Conservation (phyloP, 768 basidiomycete genomes). For the Terana coerulea region DNA sequence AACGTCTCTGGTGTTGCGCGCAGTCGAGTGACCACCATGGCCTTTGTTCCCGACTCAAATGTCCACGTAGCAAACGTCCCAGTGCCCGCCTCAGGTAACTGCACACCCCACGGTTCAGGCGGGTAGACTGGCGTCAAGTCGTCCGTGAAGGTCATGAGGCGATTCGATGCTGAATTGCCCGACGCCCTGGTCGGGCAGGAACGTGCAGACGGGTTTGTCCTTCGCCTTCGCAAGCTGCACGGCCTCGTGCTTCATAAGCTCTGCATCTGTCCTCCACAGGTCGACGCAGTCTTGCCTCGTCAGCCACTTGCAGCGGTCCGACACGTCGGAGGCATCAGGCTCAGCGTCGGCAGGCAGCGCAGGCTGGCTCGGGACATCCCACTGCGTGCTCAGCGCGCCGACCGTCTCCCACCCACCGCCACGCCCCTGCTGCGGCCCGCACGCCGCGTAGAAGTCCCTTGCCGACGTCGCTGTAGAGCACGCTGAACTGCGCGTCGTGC, state of each 20-base stretch:
- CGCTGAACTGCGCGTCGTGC: slow-evolving; percentile 41
- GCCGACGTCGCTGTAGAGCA: slow-evolving; percentile 54
- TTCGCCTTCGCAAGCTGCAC: slow-evolving; percentile 13
- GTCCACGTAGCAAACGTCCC: slow-evolving; percentile 41
- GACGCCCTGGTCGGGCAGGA: slow-evolving; percentile 44
- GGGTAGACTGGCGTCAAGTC: slow-evolving; percentile 14
- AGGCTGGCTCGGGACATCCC: slow-evolving; percentile 21
- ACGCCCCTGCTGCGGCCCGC: slow-evolving; percentile 34
- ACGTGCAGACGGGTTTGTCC: slow-evolving; percentile 30
- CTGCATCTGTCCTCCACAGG: slow-evolving; percentile 39
- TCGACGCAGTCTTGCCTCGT: slow-evolving; percentile 31
- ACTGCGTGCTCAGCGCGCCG: slow-evolving; percentile 36
- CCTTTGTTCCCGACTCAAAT: slow-evolving; percentile 30
- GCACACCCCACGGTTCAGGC: slow-evolving; percentile 28
- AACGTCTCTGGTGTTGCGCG: slow-evolving; percentile 30
- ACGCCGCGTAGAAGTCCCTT: slow-evolving; percentile 41
- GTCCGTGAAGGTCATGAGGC: slow-evolving; percentile 24
- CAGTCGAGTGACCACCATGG: slow-evolving; percentile 44
- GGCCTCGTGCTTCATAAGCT: slow-evolving; percentile 33
- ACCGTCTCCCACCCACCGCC: slow-evolving; percentile 41
- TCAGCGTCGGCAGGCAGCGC: background rate
- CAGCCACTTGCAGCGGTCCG: slow-evolving; percentile 27
- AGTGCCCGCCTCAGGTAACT: slow-evolving; percentile 2
- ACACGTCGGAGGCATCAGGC: background rate
- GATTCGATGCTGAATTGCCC: slow-evolving; percentile 40